Evolutionary conservation across 495 filamentous ascomycete species (phyloP), one percentile per base, ranked within the genome.

Genomic region (Opeltia flavorubescens): DNA sequence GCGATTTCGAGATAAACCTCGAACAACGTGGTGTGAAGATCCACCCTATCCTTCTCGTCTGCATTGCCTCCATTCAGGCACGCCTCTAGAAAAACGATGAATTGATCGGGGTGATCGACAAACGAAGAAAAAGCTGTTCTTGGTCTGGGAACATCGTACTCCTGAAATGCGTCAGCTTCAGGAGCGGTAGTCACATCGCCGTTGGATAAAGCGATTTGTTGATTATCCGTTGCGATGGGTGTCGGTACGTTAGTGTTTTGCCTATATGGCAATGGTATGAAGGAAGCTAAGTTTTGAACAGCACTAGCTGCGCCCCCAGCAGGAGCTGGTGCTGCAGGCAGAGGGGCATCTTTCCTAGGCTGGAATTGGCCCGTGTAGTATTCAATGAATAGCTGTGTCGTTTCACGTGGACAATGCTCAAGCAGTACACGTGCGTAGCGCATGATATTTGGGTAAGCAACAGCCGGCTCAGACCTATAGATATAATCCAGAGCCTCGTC

Each of bases 1-100:
- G 88, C 83, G 46, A 84, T 86, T 54, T 95, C 84, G 18, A 98
- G 70, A 60, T 95, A 98, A 79, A 96, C 95, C 59, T 98, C 91
- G 59, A 98, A 96, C 25, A 98, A 63, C 0, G 91, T 95, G 1
- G 91, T 96, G 62, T 89, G 89, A 33, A 98, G 76, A 61, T 96
- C 93, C 5, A 76, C 70, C 54, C 78, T 83, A 53, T 95, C 84
- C 43, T 74, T 67, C 42, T 84, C 67, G 21, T 74, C 77, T 4
- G 91, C 62, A 20, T 76, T 63, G 5, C 81, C 71, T 50, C 82
- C 74, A 48, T 77, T 71, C 5, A 84, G 75, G 44, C 80, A 89
- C 20, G 83, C 83, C 66, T 98, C 91, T 1, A 98, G 67, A 57
- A 98, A 98, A 9, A 76, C 66, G 43, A 95, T 84, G 57, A 98